Percentiles rank a stretch among this genome's conserved stretches.
Evolutionary conservation across 192 early-diverging fungal species (phyloP).

Genomic region (Globomyces pollinis-pini): DNA sequence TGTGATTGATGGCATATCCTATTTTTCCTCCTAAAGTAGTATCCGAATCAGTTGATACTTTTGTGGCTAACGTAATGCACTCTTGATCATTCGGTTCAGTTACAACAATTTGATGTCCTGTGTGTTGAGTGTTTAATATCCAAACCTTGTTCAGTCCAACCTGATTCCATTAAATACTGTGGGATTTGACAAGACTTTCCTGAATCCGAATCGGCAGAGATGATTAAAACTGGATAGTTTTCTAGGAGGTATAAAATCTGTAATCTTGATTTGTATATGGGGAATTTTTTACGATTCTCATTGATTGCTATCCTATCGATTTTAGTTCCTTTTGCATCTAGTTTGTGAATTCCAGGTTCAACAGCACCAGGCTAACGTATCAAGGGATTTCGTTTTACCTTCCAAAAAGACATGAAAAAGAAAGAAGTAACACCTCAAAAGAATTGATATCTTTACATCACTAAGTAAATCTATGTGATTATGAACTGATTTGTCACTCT

Average conservation of each 20-base stretch:
- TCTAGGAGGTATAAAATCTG: constrained; percentile 8
- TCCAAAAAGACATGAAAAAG: too few relatives aligned
- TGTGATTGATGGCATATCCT: constrained; percentile 73
- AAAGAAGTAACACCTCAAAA: too few relatives aligned
- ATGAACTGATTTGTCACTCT: too few relatives aligned
- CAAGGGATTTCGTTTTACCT: too few relatives aligned
- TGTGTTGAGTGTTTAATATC: neutral
- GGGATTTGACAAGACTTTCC: neutral
- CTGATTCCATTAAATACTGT: neutral
- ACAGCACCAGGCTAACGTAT: too few relatives aligned
- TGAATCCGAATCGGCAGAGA: neutral
- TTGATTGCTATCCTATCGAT: neutral
- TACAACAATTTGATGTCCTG: neutral
- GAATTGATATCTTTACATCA: too few relatives aligned
- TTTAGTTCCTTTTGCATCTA: neutral
- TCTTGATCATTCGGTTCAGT: neutral
- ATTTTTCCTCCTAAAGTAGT: constrained; percentile 17
- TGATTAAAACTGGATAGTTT: neutral
- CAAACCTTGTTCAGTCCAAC: neutral
- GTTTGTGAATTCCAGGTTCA: neutral
- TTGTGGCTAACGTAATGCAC: neutral
- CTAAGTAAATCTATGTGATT: too few relatives aligned
- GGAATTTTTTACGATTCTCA: neutral
- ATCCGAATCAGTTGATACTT: neutral
- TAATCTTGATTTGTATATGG: neutral